phyloP scores from a whole-genome alignment of 441 rosid species.

The Euphorbia celastroides region DNA sequence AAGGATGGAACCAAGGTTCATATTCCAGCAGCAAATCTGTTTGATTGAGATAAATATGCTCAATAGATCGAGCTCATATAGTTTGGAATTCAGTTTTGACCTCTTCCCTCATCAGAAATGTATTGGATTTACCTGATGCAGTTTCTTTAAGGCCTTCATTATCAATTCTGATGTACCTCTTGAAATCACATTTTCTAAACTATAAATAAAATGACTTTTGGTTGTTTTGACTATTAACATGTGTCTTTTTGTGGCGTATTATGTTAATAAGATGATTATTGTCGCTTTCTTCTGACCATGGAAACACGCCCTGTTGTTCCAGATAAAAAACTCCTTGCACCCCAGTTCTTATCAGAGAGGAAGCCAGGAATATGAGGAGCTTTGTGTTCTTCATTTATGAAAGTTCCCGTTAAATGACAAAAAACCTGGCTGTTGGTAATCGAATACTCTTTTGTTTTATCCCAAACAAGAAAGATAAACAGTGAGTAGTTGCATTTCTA shows the following conservation, averaged over 20 bases:
- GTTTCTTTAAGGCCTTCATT: neutral
- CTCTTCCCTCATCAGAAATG: neutral
- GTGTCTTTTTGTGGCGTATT: neutral
- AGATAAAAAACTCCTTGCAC: constrained; percentile 80
- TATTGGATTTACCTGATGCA: neutral
- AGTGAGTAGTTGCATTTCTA: neutral
- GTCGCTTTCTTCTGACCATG: constrained; percentile 58
- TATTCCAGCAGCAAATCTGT: constrained; percentile 83
- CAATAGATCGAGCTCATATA: neutral
- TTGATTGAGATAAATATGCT: constrained; percentile 28
- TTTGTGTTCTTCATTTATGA: constrained; percentile 19
- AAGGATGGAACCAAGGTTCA: constrained; percentile 70
- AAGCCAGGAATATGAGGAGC: constrained; percentile 97
- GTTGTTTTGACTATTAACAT: neutral
- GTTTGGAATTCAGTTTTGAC: neutral
- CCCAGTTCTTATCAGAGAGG: constrained; percentile 92
- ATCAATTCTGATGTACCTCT: neutral
- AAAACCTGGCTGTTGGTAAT: constrained; percentile 9
- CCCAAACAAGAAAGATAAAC: neutral
- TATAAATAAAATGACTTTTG: neutral
- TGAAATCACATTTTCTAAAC: neutral
- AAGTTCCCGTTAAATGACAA: neutral
- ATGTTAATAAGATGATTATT: neutral
- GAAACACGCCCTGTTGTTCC: constrained; percentile 82
- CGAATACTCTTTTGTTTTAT: neutral